Conservation (phyloP, 2,329 filamentous ascomycete species). For the Penicillium verrucosum region DNA sequence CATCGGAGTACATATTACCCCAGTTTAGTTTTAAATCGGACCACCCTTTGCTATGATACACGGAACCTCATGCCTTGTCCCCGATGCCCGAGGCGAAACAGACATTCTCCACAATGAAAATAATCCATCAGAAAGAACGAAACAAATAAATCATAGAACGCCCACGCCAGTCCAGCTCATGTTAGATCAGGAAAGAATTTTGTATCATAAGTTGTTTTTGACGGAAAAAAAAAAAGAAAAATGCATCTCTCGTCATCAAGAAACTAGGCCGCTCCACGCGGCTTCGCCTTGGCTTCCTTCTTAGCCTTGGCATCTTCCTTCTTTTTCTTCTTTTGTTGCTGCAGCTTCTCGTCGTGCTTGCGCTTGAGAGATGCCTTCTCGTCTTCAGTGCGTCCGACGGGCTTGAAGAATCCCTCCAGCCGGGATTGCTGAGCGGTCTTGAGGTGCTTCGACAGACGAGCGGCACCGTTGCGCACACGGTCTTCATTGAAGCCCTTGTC, state of each 20-base stretch:
- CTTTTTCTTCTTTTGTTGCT: slow-evolving; percentile 90
- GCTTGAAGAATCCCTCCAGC: slow-evolving; percentile 96
- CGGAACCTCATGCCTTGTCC: slow-evolving; percentile 9
- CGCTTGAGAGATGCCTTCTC: slow-evolving; percentile 84
- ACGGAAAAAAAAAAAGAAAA: neutral
- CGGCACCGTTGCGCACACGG: slow-evolving; percentile 74
- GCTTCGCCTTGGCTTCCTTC: slow-evolving; percentile 84
- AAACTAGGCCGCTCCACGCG: slow-evolving; percentile 58
- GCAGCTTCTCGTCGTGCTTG: slow-evolving; percentile 88
- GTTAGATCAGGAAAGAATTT: slow-evolving; percentile 7
- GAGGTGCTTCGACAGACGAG: slow-evolving; percentile 80
- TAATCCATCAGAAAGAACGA: slow-evolving; percentile 4
- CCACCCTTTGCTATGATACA: slow-evolving; percentile 11
- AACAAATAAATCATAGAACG: slow-evolving; percentile 9
- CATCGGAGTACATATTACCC: neutral
- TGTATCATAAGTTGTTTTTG: neutral
- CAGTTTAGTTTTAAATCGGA: neutral
- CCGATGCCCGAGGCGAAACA: neutral
- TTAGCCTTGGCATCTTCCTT: slow-evolving; percentile 96
- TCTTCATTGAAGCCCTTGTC: slow-evolving; percentile 99
- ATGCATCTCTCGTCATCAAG: neutral
- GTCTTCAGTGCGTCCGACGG: slow-evolving; percentile 79
- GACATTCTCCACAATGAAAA: slow-evolving; percentile 1
- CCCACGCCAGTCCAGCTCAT: slow-evolving; percentile 16
- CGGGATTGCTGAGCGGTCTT: slow-evolving; percentile 88